Conservation (phyloP, 208 protist genomes). For the Leishmania turanica region DNA sequence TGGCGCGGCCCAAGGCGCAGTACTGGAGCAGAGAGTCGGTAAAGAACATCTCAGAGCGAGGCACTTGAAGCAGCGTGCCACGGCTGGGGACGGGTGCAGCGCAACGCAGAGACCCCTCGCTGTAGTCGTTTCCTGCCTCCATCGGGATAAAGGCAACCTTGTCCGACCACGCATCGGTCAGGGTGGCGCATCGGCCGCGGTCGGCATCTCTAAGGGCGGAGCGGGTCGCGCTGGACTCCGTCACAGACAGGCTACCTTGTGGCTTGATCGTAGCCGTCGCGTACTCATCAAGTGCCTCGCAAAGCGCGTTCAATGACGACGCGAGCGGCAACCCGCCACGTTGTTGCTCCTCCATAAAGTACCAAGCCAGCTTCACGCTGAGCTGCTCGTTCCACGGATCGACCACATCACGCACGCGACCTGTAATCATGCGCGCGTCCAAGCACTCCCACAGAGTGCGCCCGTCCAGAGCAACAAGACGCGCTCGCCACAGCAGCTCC, state of each 20-base stretch:
- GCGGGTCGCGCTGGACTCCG: not conserved
- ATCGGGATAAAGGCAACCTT: conserved; percentile 43
- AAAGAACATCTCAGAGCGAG: conserved; percentile 74
- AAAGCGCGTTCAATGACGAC: conserved; percentile 1
- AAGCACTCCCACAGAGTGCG: conserved; percentile 80
- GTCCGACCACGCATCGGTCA: conserved; percentile 23
- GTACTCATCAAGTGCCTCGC: conserved; percentile 44
- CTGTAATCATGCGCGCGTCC: conserved; percentile 27
- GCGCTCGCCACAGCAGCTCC: conserved; percentile 41
- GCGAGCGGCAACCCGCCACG: not conserved
- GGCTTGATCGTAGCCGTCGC: conserved; percentile 49
- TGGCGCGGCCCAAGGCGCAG: conserved; percentile 58
- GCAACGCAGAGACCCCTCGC: conserved; percentile 78
- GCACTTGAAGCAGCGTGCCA: conserved; percentile 74
- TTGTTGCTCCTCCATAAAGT: conserved; percentile 32
- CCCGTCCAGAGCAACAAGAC: conserved; percentile 69
- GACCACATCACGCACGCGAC: conserved; percentile 29
- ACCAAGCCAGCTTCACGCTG: conserved; percentile 70
- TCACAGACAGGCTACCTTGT: conserved; percentile 1
- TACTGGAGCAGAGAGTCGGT: conserved; percentile 48
- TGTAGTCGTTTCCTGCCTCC: conserved; percentile 35
- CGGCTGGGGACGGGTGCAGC: conserved; percentile 43
- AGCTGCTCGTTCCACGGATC: conserved; percentile 88
- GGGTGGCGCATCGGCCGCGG: not conserved
- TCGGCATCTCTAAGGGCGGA: not conserved